A percentile compares a stretch with the other conserved stretches of the same genome.
phyloP scores from a whole-genome alignment of 1,284 basidiomycete species.

The Cutaneotrichosporon sp. region DNA sequence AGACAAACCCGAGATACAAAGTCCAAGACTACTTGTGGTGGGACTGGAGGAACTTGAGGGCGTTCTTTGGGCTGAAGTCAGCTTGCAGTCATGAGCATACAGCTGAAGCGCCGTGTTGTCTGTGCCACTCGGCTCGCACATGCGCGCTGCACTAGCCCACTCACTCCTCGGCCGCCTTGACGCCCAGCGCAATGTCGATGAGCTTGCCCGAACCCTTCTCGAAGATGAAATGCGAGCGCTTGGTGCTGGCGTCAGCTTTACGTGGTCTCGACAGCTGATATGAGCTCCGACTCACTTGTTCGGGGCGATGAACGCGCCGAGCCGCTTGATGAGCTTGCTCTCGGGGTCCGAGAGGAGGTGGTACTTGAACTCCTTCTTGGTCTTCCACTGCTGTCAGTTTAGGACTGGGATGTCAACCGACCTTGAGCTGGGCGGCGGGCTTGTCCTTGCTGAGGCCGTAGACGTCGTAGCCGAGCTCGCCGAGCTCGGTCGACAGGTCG shows the following conservation, averaged over 20 bases:
- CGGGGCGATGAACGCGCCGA: slow-evolving; percentile 74
- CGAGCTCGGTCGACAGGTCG: slow-evolving; percentile 75
- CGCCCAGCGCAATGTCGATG: slow-evolving; percentile 75
- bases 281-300: slow-evolving; percentile 62
- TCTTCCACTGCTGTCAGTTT: slow-evolving; percentile 46
- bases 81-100: no score
- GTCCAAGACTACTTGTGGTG: slow-evolving; percentile 27
- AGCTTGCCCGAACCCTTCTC: slow-evolving; percentile 78
- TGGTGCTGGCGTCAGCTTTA: slow-evolving; percentile 58
- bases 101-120: no score
- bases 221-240: slow-evolving; percentile 87
- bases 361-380: slow-evolving; percentile 76
- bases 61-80: slow-evolving; percentile 33
- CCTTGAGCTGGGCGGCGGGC: slow-evolving; percentile 76
- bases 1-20: not conserved
- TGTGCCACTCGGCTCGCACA: no score
- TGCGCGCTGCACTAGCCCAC: slow-evolving; percentile 18
- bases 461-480: slow-evolving; percentile 67
- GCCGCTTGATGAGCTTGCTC: slow-evolving; percentile 70
- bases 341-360: slow-evolving; percentile 84
- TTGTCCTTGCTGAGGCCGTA: slow-evolving; percentile 85
- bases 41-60: slow-evolving; percentile 36
- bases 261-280: no score
- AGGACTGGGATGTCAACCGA: no score
- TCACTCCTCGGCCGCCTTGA: slow-evolving; percentile 70